Evolutionary conservation across 2,329 filamentous ascomycete genomes (phyloP), one percentile per base, ranked within the genome.

Genomic region (Simplicillium sp.): DNA sequence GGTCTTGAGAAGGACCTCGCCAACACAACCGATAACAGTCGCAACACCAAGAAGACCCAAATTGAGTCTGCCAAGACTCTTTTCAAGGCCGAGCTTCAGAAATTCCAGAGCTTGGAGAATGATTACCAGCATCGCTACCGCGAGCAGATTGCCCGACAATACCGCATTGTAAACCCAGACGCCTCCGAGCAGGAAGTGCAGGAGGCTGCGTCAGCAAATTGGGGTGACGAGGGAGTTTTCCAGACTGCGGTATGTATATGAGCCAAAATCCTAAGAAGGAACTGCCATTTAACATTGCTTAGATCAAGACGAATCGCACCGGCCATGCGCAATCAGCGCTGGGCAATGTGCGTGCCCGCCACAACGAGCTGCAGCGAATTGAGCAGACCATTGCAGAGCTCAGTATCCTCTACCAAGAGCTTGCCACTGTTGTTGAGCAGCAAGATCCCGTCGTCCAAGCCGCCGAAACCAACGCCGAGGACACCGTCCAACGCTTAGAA

Each of bases 341-440:
- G 38, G 84, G 84, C 48, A 82, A 83, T 47, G 86, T 90, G 32
- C 82, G 84, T 49, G 84, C 84, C 31, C 84, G 86, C 42, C 86
- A 90, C 69, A 86, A 84, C 57, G 86, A 90, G 64, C 80, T 90
- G 48, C 77, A 86, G 64, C 78, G 77, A 60, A 90, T 92, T 51
- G 84, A 90, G 62, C 71, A 76, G 57, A 87, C 83, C 6, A 72
- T 90, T 48, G 66, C 68, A 29, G 82, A 90, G 58, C 73, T 90
- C 34, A 72, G 77, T 18, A 58, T 72, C 37, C 72, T 90, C 51
- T 88, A 87, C 67, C 69, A 80, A 49, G 80, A 89, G 54, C 77
- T 92, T 46, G 82, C 84, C 44, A 77, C 84, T 51, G 69, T 84
- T 45, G 79, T 90, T 44, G 76, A 86, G 51, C 72, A 81, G 53